A percentile compares a stretch with the other conserved stretches of the same genome.
These are phyloP conservation scores for Trametes cinnabarina DNA, from an alignment of 768 basidiomycete species.

Conservation along the genomic window DNA sequence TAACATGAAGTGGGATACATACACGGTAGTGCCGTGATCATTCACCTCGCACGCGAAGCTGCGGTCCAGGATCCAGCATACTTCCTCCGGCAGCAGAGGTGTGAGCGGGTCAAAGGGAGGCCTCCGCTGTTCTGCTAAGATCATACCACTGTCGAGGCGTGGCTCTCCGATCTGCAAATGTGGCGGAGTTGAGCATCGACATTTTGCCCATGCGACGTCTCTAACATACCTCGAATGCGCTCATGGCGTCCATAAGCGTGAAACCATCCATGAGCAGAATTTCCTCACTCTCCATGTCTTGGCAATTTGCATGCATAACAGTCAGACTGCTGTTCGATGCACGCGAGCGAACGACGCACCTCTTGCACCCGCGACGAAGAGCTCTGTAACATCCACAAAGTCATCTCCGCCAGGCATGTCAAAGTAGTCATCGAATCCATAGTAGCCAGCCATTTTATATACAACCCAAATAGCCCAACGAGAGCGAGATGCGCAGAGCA, in stretches of 20 bases:
- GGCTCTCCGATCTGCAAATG: constrained; percentile 78
- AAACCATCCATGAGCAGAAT: constrained; percentile 69
- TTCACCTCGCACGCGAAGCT: constrained; percentile 76
- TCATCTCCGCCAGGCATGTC: constrained; percentile 56
- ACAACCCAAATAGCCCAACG: background rate
- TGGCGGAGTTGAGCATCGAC: background rate
- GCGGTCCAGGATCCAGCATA: constrained; percentile 87
- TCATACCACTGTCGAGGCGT: constrained; percentile 80
- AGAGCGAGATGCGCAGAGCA: background rate
- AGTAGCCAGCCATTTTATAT: constrained; percentile 8
- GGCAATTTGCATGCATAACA: background rate
- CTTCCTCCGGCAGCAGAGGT: constrained; percentile 69
- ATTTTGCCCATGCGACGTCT: constrained; percentile 6
- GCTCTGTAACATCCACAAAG: constrained; percentile 61
- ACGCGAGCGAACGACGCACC: constrained; percentile 40
- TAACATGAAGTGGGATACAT: constrained; percentile 16
- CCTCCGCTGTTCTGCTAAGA: constrained; percentile 38
- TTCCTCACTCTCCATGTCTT: constrained; percentile 63
- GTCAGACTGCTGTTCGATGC: background rate
- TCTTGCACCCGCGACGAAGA: constrained; percentile 58
- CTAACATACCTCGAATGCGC: constrained; percentile 73
- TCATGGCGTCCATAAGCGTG: constrained; percentile 88
- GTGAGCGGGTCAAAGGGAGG: constrained; percentile 62
- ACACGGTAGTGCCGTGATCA: constrained; percentile 7
- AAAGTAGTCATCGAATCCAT: constrained; percentile 18